Base-by-base conservation (phyloP, 257 asterid species). In the Solanum boliviense region DNA sequence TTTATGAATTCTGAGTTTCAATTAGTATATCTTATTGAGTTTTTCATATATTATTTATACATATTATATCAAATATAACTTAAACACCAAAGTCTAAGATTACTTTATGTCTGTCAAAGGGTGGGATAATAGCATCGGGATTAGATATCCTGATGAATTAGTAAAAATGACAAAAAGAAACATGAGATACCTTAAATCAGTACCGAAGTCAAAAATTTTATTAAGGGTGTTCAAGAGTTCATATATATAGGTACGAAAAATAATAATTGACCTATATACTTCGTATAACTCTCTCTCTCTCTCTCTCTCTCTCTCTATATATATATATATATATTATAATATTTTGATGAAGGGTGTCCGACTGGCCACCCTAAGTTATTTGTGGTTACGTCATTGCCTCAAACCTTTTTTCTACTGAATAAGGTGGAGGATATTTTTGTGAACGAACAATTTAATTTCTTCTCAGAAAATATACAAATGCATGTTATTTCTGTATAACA, bases 101-200 rank as follows among this genome's bases (percentile, higher is more conserved):
- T 9, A 65, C 5, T 62, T 65, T 65, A 65, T 25, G 5, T 3
- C 2, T 0, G 3, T 6, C 4, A 0, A 0, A 65, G 72, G 18
- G 0, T n/a, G 34, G 18, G 6, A 25, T 25, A 67, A 67, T 67
- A 67, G 9, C 31, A 67, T 0, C 34, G 34, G 3, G 4, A 25
- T 25, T 67, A 67, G 34, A 2, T 25, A 25, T 67, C 73, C 4
- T 0, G 0, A 0, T 52, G 2, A 52, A 52, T 65, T 21, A 65
- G 6, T 52, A 23, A 23, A 62, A 4, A n/a, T 23, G 15, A 62
- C 3, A 1, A 60, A 10, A 62, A 62, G 5, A n/a, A 4, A n/a
- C 4, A 0, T 58, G 12, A 20, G 67, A 58, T 58, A 1, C 25
- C 23, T 58, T 1, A 58, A 52, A 52, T 18, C 23, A 52, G 0